Evolutionary conservation across 2,329 filamentous ascomycete genomes (phyloP).

Genomic region (Fusarium redolens): DNA sequence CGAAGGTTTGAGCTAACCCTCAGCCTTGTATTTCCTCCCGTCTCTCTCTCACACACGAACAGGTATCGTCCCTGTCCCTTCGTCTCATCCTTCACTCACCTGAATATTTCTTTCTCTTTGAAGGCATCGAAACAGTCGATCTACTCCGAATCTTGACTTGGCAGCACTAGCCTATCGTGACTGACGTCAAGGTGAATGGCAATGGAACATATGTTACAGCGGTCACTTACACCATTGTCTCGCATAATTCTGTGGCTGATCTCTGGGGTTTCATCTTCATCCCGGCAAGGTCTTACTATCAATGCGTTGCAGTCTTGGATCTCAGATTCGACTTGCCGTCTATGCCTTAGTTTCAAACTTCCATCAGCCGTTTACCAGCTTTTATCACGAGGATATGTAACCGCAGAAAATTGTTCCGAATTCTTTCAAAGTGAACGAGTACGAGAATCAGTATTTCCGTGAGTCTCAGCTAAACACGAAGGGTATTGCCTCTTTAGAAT

Average conservation of each 20-base stretch:
- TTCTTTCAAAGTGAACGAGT: not conserved
- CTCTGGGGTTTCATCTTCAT: slow-evolving; percentile 39
- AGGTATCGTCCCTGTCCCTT: slow-evolving; percentile 26
- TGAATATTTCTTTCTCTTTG: slow-evolving; percentile 18
- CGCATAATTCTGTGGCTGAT: slow-evolving; percentile 31
- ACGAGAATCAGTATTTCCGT: slow-evolving; percentile 4
- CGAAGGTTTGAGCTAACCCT: slow-evolving; percentile 1
- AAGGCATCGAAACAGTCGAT: slow-evolving; percentile 26
- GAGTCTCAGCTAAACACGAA: not conserved
- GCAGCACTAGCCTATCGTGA: slow-evolving; percentile 2
- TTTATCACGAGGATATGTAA: slow-evolving; percentile 3
- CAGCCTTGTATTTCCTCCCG: slow-evolving; percentile 11
- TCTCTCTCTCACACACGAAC: slow-evolving; percentile 27
- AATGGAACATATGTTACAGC: slow-evolving; percentile 14
- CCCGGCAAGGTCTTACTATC: slow-evolving; percentile 28
- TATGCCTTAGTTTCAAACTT: slow-evolving; percentile 6
- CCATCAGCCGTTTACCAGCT: slow-evolving; percentile 2
- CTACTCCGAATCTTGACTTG: not conserved
- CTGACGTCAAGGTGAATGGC: slow-evolving; percentile 9
- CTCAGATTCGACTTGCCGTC: slow-evolving; percentile 26
- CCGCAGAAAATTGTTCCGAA: slow-evolving; percentile 4
- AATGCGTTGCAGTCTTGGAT: slow-evolving; percentile 23
- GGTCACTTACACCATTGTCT: slow-evolving; percentile 30
- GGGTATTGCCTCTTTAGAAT: slow-evolving; percentile 16
- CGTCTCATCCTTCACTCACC: slow-evolving; percentile 33